Conservation (phyloP, 2,329 filamentous ascomycete genomes). For the Pseudogymnoascus sp. region DNA sequence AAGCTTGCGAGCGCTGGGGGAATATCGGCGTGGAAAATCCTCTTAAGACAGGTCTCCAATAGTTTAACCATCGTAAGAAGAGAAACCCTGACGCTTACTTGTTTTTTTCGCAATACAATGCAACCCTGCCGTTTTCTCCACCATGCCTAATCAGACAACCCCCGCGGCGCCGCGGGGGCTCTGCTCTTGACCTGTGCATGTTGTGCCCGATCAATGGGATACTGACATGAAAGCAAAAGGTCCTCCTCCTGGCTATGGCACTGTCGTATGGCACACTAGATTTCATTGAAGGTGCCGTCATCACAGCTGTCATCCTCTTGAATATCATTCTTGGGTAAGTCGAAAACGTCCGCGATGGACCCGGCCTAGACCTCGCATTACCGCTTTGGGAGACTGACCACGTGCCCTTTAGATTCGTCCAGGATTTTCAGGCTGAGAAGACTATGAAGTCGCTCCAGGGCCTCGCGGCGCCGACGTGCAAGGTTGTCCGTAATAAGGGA, state of each 20-base stretch:
- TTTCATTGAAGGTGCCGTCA: constrained; percentile 56
- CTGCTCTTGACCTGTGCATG: constrained; percentile 2
- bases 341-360: too few relatives aligned
- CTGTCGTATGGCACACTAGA: constrained; percentile 59
- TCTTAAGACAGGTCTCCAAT: constrained; percentile 70
- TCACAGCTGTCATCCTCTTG: constrained; percentile 57
- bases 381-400: constrained; percentile 18
- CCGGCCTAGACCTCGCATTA: constrained; percentile 13
- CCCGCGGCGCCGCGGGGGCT: neutral
- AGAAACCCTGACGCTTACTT: neutral
- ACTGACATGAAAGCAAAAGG: constrained; percentile 36
- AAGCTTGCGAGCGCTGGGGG: constrained; percentile 64
- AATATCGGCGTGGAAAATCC: constrained; percentile 66
- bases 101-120: constrained; percentile 4
- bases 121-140: neutral
- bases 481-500: constrained; percentile 48
- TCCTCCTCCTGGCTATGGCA: constrained; percentile 69
- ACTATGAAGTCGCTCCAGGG: constrained; percentile 49
- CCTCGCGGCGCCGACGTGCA: constrained; percentile 43
- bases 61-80: constrained; percentile 58
- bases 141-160: neutral
- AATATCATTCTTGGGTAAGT: constrained; percentile 60
- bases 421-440: constrained; percentile 56
- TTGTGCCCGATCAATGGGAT: neutral
- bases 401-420: constrained; percentile 40